Conservation (phyloP, 2,329 filamentous ascomycete genomes). For the Hysterium pulicare region DNA sequence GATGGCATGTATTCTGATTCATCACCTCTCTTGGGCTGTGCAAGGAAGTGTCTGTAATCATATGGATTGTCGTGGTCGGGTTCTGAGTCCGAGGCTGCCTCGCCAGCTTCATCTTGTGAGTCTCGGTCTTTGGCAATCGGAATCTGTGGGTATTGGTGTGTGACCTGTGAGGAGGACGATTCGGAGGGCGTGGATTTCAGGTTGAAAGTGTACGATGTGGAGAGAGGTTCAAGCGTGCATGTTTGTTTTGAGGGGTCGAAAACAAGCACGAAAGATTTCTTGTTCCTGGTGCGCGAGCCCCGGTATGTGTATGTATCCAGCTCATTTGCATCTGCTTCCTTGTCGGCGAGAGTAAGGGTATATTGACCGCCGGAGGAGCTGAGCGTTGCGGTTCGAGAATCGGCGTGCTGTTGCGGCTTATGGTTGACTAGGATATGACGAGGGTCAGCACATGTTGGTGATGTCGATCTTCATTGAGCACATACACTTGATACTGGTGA, state of each 20-base stretch:
- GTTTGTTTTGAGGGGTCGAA: slow-evolving; percentile 72
- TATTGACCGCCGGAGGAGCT: slow-evolving; percentile 19
- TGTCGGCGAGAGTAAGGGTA: slow-evolving; percentile 28
- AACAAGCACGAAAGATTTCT: slow-evolving; percentile 54
- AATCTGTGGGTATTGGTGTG: slow-evolving; percentile 66
- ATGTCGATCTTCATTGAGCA: not conserved
- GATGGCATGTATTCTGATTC: slow-evolving; percentile 27
- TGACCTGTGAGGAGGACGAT: slow-evolving; percentile 53
- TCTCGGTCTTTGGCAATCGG: slow-evolving; percentile 33
- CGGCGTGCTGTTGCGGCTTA: slow-evolving; percentile 37
- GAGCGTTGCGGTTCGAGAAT: slow-evolving; percentile 26
- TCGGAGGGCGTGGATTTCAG: slow-evolving; percentile 67
- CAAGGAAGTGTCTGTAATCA: slow-evolving; percentile 49
- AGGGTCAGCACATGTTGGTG: slow-evolving; percentile 12
- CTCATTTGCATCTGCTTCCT: slow-evolving; percentile 19
- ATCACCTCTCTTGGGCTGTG: slow-evolving; percentile 27
- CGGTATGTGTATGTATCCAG: slow-evolving; percentile 39
- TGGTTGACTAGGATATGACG: slow-evolving; percentile 39
- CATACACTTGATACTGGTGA: slow-evolving; percentile 36
- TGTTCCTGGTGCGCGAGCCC: slow-evolving; percentile 31
- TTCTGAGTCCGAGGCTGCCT: slow-evolving; percentile 30
- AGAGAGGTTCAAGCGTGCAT: slow-evolving; percentile 77
- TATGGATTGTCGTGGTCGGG: slow-evolving; percentile 46
- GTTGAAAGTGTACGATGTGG: slow-evolving; percentile 86
- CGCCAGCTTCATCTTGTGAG: slow-evolving; percentile 23